Conservation (phyloP, 192 early-diverging fungal species). For the Coemansia sp. region DNA sequence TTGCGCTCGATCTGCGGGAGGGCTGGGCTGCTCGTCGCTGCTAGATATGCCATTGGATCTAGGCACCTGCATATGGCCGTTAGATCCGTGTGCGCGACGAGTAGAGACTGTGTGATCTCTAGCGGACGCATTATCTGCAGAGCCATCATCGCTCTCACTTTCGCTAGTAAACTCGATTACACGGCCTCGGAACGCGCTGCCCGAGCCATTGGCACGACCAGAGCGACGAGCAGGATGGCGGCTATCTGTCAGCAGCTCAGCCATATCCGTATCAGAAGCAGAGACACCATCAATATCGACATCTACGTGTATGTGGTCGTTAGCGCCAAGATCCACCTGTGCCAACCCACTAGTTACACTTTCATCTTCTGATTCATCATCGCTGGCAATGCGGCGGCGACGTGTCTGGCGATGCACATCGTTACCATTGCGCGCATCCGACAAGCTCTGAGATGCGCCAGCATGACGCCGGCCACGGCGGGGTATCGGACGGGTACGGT, state of each 20-base stretch:
- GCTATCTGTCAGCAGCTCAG: neutral
- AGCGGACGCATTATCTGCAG: neutral
- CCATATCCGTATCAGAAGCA: constrained; percentile 10
- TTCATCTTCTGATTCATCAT: constrained; percentile 26
- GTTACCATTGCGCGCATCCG: neutral
- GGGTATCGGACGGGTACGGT: neutral
- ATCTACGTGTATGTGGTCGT: neutral
- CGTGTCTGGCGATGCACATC: constrained; percentile 20
- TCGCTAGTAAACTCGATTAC: constrained; percentile 13
- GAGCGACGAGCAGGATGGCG: neutral
- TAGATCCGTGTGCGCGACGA: neutral
- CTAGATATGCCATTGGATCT: constrained; percentile 12
- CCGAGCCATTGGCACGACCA: neutral
- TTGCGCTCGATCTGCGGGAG: neutral
- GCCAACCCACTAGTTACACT: constrained; percentile 8
- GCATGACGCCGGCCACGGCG: constrained; percentile 6
- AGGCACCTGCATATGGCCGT: constrained; percentile 22
- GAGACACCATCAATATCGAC: constrained; percentile 19
- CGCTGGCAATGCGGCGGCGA: constrained; percentile 38
- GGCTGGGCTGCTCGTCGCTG: constrained; percentile 10
- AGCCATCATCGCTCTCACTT: neutral
- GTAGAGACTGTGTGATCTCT: neutral
- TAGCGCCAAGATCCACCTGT: constrained; percentile 7
- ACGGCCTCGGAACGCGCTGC: constrained; percentile 2
- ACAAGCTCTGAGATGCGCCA: constrained; percentile 1